Conservation (phyloP, 305 asterid species). For the Solanum hybrid region DNA sequence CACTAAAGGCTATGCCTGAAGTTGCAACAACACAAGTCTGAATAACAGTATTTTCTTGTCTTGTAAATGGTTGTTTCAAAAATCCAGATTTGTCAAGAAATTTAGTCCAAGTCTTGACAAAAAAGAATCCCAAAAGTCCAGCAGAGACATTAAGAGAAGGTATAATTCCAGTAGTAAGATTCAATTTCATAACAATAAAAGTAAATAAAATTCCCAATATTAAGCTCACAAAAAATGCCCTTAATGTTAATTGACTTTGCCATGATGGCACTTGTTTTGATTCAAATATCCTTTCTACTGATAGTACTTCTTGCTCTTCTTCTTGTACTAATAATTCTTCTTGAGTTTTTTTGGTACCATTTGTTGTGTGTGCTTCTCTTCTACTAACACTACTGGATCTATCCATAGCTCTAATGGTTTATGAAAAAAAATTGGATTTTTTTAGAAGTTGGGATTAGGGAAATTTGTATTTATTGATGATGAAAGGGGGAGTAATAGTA, state of each 20-base stretch:
- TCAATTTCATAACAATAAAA: conserved; percentile 34
- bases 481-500: background rate
- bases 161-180: conserved; percentile 34
- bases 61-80: conserved; percentile 27
- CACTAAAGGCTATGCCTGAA: conserved; percentile 34
- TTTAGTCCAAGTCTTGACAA: conserved; percentile 35
- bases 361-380: background rate
- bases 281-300: conserved; percentile 14
- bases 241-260: conserved; percentile 22
- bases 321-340: background rate
- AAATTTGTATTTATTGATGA: background rate
- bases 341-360: background rate
- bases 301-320: background rate
- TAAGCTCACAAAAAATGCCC: conserved; percentile 34
- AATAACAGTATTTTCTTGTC: conserved; percentile 36
- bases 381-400: background rate
- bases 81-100: conserved; percentile 24
- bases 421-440: background rate
- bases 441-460: background rate
- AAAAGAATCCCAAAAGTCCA: conserved; percentile 35
- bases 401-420: background rate
- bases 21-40: conserved; percentile 38
- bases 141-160: conserved; percentile 44
- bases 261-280: conserved; percentile 18
- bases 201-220: conserved; percentile 24